phyloP scores from a whole-genome alignment of 305 asterid genomes.

The Fraxinus floribunda region DNA sequence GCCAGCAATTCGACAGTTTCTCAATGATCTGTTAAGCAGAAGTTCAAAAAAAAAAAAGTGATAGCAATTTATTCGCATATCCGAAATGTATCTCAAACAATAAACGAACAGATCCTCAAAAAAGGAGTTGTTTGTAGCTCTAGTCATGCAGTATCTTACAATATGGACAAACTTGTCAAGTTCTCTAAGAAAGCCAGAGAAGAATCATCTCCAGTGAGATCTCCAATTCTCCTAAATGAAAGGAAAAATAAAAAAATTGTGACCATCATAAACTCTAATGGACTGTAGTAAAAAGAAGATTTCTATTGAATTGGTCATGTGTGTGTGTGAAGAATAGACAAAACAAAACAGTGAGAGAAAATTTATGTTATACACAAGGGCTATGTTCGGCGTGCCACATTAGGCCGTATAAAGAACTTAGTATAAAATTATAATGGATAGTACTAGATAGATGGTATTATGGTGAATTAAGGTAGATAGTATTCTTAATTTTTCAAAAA shows the following conservation, averaged over 20 bases:
- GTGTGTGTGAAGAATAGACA: background rate
- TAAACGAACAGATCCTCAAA: slow-evolving; percentile 1
- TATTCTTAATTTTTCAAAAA: background rate
- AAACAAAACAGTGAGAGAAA: background rate
- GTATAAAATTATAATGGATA: background rate
- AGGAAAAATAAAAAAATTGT: background rate
- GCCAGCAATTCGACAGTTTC: slow-evolving; percentile 52
- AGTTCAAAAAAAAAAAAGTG: slow-evolving; percentile 10
- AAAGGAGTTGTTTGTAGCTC: background rate
- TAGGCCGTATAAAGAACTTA: background rate
- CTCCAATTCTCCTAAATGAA: slow-evolving; percentile 55
- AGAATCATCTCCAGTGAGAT: slow-evolving; percentile 41
- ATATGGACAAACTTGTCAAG: slow-evolving; percentile 53
- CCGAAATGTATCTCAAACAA: background rate
- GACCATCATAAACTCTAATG: background rate
- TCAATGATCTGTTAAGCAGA: slow-evolving; percentile 46
- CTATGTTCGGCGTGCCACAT: background rate
- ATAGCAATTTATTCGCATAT: background rate
- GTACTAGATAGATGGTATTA: background rate
- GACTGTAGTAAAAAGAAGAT: background rate
- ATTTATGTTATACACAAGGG: background rate
- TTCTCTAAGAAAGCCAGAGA: slow-evolving; percentile 49
- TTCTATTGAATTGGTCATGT: background rate
- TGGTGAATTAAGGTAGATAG: background rate
- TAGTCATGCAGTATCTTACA: slow-evolving; percentile 39